Conservation (phyloP, 2,329 filamentous ascomycete species). For the Aspergillus thermomutatus region DNA sequence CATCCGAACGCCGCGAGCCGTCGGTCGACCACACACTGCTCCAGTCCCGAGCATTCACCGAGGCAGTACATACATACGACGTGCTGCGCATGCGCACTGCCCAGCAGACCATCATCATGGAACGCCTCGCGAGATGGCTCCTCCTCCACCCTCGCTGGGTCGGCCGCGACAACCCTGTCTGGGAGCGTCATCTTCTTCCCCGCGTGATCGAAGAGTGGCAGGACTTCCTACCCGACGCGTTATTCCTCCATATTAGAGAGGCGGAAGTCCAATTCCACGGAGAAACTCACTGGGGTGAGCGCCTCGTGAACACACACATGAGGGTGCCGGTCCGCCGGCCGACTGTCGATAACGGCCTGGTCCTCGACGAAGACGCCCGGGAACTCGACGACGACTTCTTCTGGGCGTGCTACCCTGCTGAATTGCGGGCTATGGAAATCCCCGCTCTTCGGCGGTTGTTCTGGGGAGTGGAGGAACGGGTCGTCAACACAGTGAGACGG, state of each 20-base stretch:
- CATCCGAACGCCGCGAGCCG: background rate
- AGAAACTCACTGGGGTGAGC: conserved; percentile 15
- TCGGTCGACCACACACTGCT: conserved; percentile 13
- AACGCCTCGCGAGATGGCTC: conserved; percentile 21
- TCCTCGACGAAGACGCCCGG: conserved; percentile 13
- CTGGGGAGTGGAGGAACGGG: background rate
- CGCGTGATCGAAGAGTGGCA: conserved; percentile 47
- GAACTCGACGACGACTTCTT: conserved; percentile 26
- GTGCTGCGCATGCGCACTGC: conserved; percentile 26
- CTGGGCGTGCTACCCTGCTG: conserved; percentile 14
- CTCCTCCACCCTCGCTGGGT: conserved; percentile 19
- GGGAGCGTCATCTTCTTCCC: conserved; percentile 40
- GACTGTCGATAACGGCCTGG: conserved; percentile 9
- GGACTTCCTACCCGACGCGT: conserved; percentile 42
- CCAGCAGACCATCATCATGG: conserved; percentile 25
- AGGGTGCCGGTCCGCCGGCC: conserved; percentile 20
- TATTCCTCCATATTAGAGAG: conserved; percentile 35
- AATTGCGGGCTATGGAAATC: conserved; percentile 4
- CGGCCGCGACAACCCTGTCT: conserved; percentile 18
- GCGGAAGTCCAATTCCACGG: conserved; percentile 42
- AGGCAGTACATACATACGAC: conserved; percentile 33
- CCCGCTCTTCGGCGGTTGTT: conserved; percentile 19
- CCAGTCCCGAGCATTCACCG: conserved; percentile 22
- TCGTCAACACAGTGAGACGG: background rate
- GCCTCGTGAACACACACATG: conserved; percentile 12